Conservation (phyloP, 2,329 filamentous ascomycete species). For the Elsinoe australis region DNA sequence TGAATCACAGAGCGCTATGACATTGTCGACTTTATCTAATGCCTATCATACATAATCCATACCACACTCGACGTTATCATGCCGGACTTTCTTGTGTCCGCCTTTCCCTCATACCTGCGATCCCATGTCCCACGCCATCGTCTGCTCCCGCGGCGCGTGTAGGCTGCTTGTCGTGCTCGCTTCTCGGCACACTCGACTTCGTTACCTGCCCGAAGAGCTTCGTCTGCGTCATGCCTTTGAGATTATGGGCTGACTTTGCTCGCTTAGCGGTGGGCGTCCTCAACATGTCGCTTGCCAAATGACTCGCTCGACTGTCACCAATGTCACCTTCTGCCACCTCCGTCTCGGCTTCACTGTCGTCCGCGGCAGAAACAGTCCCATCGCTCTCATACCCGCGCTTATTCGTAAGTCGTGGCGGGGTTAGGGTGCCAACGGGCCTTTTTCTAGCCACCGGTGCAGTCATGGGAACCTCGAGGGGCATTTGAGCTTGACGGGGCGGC, state of each 20-base stretch:
- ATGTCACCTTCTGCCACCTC: conserved; percentile 50
- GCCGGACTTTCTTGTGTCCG: conserved; percentile 3
- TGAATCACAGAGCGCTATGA: background rate
- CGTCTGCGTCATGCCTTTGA: conserved; percentile 48
- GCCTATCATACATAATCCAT: conserved; percentile 1
- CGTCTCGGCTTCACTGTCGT: conserved; percentile 46
- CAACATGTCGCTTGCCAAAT: conserved; percentile 60
- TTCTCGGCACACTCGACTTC: conserved; percentile 40
- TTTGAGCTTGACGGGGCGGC: conserved; percentile 11
- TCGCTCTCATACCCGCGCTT: conserved; percentile 23
- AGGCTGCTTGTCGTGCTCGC: conserved; percentile 10
- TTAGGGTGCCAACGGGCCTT: background rate
- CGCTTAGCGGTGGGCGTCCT: conserved; percentile 35
- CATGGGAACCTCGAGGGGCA: conserved; percentile 19
- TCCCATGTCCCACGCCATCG: conserved; percentile 25
- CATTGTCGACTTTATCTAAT: background rate
- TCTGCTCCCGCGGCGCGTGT: no score
- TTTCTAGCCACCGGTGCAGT: conserved; percentile 18
- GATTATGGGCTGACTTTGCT: conserved; percentile 31
- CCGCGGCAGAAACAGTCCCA: conserved; percentile 70
- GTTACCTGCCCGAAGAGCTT: conserved; percentile 57
- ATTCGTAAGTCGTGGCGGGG: background rate
- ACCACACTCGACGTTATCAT: background rate
- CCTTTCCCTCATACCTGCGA: conserved; percentile 23
- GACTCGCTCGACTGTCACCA: conserved; percentile 67